phyloP scores from a whole-genome alignment of 169 alveolate genomes.

The Plasmodium ovale region DNA sequence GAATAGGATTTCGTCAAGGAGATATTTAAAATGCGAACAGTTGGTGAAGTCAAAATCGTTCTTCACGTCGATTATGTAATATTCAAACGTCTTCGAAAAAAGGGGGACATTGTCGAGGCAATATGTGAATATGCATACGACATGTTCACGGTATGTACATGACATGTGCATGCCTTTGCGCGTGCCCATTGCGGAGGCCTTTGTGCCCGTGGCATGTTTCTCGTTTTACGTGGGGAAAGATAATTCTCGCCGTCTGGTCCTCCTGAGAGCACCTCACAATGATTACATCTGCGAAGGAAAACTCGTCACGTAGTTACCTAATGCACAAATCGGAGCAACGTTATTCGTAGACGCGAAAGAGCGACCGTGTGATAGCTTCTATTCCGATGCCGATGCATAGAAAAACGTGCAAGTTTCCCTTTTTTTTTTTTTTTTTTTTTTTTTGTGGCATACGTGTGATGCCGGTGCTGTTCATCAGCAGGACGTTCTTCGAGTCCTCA shows the following conservation, averaged over 20 bases:
- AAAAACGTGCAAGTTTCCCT: not conserved
- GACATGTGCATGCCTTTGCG: not conserved
- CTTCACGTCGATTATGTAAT: constrained; percentile 60
- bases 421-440: not conserved
- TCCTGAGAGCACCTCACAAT: constrained; percentile 43
- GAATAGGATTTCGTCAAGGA: constrained; percentile 60
- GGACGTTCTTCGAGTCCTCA: constrained; percentile 58
- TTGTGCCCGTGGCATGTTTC: not conserved
- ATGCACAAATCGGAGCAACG: not conserved
- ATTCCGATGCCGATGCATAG: not conserved
- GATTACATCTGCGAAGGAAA: constrained; percentile 18
- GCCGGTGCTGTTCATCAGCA: constrained; percentile 29
- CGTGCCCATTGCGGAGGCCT: too few species aligned
- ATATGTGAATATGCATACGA: not conserved
- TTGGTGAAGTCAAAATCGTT: constrained; percentile 14
- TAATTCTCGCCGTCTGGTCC: constrained; percentile 28
- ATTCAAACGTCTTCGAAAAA: constrained; percentile 37
- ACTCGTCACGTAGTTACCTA: too few species aligned
- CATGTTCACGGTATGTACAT: not conserved
- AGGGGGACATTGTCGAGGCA: too few species aligned
- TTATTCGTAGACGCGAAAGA: not conserved
- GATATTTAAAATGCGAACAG: constrained; percentile 51
- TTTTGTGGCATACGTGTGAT: constrained; percentile 45
- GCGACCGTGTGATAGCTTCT: not conserved
- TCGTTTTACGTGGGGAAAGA: constrained; percentile 59